Percentiles rank a stretch among this genome's conserved stretches.
phyloP scores from a whole-genome alignment of 2,329 filamentous ascomycete species.

The Mycosphaerella sp. region DNA sequence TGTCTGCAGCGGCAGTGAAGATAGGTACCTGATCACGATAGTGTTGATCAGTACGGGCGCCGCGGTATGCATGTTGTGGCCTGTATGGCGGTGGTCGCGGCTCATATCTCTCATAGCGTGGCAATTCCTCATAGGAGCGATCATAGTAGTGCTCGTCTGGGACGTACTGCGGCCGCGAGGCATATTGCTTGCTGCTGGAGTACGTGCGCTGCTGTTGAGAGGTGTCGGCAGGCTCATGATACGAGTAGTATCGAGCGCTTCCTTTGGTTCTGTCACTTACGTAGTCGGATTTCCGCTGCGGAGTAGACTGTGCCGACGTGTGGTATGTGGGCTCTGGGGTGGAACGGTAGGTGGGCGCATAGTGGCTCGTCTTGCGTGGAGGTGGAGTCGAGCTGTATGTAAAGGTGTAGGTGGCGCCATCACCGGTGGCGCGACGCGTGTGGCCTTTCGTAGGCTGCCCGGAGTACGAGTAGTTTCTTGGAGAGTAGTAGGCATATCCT shows the following conservation, averaged over 20 bases:
- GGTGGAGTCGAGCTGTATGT: slow-evolving; percentile 33
- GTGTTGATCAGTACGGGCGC: slow-evolving; percentile 45
- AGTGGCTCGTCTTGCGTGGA: slow-evolving; percentile 20
- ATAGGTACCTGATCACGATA: slow-evolving; percentile 46
- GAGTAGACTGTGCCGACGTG: slow-evolving; percentile 42
- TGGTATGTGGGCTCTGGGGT: slow-evolving; percentile 32
- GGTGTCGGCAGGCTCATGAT: slow-evolving; percentile 47
- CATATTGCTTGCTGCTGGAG: slow-evolving; percentile 43
- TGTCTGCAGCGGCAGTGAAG: slow-evolving; percentile 36
- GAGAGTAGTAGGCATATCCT: slow-evolving; percentile 47
- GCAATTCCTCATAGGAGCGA: slow-evolving; percentile 41
- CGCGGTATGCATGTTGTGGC: slow-evolving; percentile 48
- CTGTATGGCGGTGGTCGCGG: slow-evolving; percentile 45
- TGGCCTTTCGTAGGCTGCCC: slow-evolving; percentile 47
- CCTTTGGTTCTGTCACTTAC: slow-evolving; percentile 51
- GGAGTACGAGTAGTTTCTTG: slow-evolving; percentile 45
- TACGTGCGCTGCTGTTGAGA: slow-evolving; percentile 23
- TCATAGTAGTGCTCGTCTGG: slow-evolving; percentile 51
- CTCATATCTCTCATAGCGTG: slow-evolving; percentile 37
- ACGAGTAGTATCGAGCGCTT: slow-evolving; percentile 44
- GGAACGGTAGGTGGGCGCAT: slow-evolving; percentile 15
- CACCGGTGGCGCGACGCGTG: slow-evolving; percentile 51
- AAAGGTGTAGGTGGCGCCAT: slow-evolving; percentile 41
- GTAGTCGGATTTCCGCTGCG: slow-evolving; percentile 54
- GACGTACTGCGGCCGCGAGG: slow-evolving; percentile 43